phyloP scores from a whole-genome alignment of 768 basidiomycete species.

The Botryobasidium botryosum region DNA sequence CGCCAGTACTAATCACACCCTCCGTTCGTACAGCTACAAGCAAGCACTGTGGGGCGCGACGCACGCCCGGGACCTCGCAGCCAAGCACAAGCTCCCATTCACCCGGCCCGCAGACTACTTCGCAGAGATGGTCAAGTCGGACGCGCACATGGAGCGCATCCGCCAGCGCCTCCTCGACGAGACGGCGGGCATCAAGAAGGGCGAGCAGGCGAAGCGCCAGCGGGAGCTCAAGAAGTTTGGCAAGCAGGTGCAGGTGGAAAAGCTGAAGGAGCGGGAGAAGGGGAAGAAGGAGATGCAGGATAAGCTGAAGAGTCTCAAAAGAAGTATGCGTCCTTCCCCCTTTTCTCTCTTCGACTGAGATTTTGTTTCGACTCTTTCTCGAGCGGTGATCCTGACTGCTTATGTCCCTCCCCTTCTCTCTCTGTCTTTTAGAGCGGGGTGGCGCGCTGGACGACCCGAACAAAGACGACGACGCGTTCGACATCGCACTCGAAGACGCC shows the following conservation, averaged over 20 bases:
- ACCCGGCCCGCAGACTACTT: conserved; percentile 89
- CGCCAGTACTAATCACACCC: not conserved
- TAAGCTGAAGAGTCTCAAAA: conserved; percentile 67
- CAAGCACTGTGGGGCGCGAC: conserved; percentile 79
- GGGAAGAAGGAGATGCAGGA: conserved; percentile 89
- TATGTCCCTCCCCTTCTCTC: conserved; percentile 1
- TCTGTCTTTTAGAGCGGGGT: conserved; percentile 48
- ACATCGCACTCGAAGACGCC: conserved; percentile 81
- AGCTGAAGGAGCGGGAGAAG: conserved; percentile 74
- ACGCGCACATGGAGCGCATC: conserved; percentile 94
- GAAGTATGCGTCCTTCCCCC: conserved; percentile 41
- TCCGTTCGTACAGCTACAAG: conserved; percentile 54
- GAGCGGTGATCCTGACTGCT: not conserved
- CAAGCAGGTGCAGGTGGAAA: conserved; percentile 93
- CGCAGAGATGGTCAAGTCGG: conserved; percentile 96
- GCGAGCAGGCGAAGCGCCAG: conserved; percentile 81
- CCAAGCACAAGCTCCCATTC: conserved; percentile 59
- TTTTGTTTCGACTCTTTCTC: not conserved
- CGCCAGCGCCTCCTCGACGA: conserved; percentile 84
- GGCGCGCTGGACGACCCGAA: conserved; percentile 54
- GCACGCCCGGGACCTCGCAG: conserved; percentile 57
- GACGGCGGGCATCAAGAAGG: conserved; percentile 69
- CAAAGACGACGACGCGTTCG: conserved; percentile 57
- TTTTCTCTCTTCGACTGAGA: conserved; percentile 4
- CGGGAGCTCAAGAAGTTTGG: conserved; percentile 96